Evolutionary conservation across 2,329 filamentous ascomycete species (phyloP).

Genomic region (Westerdykella ornata): DNA sequence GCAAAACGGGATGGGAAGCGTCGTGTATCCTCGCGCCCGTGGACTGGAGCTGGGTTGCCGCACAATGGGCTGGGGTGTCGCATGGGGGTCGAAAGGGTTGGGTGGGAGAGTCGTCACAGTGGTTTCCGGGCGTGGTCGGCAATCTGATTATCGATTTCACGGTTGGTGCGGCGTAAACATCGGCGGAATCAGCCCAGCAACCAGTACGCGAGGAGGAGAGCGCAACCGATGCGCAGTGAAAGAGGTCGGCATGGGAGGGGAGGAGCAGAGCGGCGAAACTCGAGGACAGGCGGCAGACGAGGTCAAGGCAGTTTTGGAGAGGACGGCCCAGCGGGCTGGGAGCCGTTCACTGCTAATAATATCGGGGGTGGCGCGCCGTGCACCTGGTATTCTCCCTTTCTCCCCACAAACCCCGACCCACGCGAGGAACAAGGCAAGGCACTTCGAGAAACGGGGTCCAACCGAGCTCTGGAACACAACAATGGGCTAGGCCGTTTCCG

Average conservation of each 20-base stretch:
- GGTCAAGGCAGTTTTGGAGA: background rate
- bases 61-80: background rate
- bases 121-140: background rate
- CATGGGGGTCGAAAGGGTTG: background rate
- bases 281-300: background rate
- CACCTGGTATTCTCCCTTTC: background rate
- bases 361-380: background rate
- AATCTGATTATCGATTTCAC: background rate
- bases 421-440: too few species aligned
- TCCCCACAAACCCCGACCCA: background rate
- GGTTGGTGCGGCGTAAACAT: background rate
- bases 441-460: background rate
- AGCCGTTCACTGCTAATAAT: background rate
- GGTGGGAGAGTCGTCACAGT: background rate
- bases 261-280: background rate
- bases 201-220: too few species aligned
- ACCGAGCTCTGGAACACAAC: background rate
- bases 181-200: too few species aligned
- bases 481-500: background rate
- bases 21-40: background rate
- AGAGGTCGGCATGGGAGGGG: background rate
- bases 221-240: too few species aligned
- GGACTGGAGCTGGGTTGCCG: background rate
- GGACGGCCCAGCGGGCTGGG: background rate
- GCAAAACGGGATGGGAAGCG: background rate